phyloP scores from a whole-genome alignment of 352 stramenopile genomes.

The Phytophthora uliginosa region DNA sequence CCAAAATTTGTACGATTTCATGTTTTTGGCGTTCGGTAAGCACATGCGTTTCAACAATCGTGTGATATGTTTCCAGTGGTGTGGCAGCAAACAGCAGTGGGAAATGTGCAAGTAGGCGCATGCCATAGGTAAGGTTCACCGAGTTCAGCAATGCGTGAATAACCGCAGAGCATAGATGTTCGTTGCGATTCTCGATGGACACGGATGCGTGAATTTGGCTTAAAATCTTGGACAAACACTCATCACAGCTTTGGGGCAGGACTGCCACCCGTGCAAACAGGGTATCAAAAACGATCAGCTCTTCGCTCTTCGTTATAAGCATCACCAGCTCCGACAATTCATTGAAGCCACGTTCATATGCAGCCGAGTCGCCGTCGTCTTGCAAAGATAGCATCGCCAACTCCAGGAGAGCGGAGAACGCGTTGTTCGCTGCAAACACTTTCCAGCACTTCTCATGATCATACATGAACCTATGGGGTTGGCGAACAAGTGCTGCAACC shows the following conservation, averaged over 20 bases:
- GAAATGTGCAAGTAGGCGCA: constrained; percentile 69
- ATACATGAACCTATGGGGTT: constrained; percentile 58
- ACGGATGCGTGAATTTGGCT: constrained; percentile 57
- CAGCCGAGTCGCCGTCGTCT: constrained; percentile 4
- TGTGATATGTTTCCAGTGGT: constrained; percentile 81
- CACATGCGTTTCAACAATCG: constrained; percentile 77
- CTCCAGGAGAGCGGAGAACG: constrained; percentile 58
- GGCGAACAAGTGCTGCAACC: constrained; percentile 57
- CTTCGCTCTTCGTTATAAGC: constrained; percentile 53
- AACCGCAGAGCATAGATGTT: constrained; percentile 64
- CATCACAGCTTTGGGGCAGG: constrained; percentile 35
- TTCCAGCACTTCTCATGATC: constrained; percentile 68
- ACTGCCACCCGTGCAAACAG: constrained; percentile 52
- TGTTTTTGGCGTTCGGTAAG: constrained; percentile 74
- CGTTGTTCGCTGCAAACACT: constrained; percentile 62
- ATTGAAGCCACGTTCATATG: constrained; percentile 33
- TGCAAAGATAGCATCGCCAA: constrained; percentile 55
- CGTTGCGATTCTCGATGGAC: constrained; percentile 51
- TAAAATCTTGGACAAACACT: constrained; percentile 60
- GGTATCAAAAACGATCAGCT: constrained; percentile 48
- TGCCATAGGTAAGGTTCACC: constrained; percentile 59
- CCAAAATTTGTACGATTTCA: constrained; percentile 77
- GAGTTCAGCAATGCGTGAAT: constrained; percentile 80
- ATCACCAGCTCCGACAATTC: constrained; percentile 60
- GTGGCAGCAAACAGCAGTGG: constrained; percentile 73